Base-by-base conservation (phyloP, 2,329 filamentous ascomycete species). In the Neurospora sp. region DNA sequence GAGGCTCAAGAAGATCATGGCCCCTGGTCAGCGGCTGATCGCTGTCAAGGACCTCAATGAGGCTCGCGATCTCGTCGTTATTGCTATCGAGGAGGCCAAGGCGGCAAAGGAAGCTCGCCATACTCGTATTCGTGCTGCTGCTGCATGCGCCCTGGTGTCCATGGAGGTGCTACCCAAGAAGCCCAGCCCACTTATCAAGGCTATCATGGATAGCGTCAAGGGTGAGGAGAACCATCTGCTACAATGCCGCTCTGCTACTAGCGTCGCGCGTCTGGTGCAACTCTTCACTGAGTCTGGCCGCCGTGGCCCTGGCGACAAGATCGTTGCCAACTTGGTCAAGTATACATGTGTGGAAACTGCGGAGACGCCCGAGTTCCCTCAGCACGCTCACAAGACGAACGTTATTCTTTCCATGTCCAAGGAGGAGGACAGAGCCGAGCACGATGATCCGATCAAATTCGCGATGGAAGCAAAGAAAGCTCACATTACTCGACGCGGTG, bases 261-360 rank as follows among this genome's bases (percentile, higher is more conserved):
- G 93, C 3, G 91, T 99, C 68, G 93, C 93, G 6, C 87, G 87
- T 46, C 88, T 98, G 23, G 90, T 99, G n/a, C 90, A 92, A 74
- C 85, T 96, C 28, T 96, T 98, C 76, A 93, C 93, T 4, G 87
- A 89, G 58, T 89, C 89, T 69, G 91, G 93, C 46, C 91, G 95
- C 72, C 87, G 90, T 70, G 93, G 90, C 17, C 93, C 96, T 13
- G 94, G 96, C 17, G 94, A 97, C 79, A 99, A 99, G 82, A 92
- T 99, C 15, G 94, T 98, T 38, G 90, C 92, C 66, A 99, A 99
- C 77, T 81, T 99, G 68, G 93, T 97, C 81, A 98, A 97, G 78
- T 99, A 97, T 80, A 97, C 93, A 73, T 99, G 96, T 77, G 93
- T 97, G 76, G 96, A 99, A 78, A 97, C 96, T 1, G 95, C 96